Percentiles rank a stretch among this genome's conserved stretches.
phyloP scores from a whole-genome alignment of 768 basidiomycete species.

The Lyophyllum atratum region DNA sequence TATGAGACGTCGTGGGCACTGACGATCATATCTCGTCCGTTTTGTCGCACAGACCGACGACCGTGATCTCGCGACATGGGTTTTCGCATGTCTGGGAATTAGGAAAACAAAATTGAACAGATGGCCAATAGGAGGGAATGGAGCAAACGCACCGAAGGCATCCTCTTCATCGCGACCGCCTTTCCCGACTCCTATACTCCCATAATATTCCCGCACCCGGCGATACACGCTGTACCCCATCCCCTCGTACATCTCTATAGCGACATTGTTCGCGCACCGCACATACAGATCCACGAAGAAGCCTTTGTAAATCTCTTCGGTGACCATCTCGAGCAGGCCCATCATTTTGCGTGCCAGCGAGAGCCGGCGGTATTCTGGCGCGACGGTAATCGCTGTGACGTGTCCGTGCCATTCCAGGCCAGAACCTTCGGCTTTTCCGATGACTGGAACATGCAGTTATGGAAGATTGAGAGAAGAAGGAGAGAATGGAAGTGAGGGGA shows the following conservation, averaged over 20 bases:
- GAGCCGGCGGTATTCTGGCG: constrained; percentile 89
- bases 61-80: constrained; percentile 62
- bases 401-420: constrained; percentile 88
- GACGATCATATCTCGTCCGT: constrained; percentile 75
- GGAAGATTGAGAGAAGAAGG: neutral
- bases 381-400: constrained; percentile 92
- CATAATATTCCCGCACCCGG: constrained; percentile 89
- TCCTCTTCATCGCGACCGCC: constrained; percentile 86
- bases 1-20: constrained; percentile 60
- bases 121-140: neutral
- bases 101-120: neutral
- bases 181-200: constrained; percentile 71
- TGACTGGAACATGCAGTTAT: constrained; percentile 41
- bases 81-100: constrained; percentile 68
- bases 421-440: constrained; percentile 90
- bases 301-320: constrained; percentile 77
- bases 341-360: constrained; percentile 88
- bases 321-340: constrained; percentile 81
- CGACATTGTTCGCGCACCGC: constrained; percentile 81
- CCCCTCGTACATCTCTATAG: constrained; percentile 90
- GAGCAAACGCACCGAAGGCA: constrained; percentile 73
- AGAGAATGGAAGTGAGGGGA: constrained; percentile 9
- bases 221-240: constrained; percentile 94
- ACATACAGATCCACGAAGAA: constrained; percentile 97
- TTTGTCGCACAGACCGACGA: constrained; percentile 67